Evolutionary conservation across 495 filamentous ascomycete genomes (phyloP).

Genomic region (Penicillium verhagenii): DNA sequence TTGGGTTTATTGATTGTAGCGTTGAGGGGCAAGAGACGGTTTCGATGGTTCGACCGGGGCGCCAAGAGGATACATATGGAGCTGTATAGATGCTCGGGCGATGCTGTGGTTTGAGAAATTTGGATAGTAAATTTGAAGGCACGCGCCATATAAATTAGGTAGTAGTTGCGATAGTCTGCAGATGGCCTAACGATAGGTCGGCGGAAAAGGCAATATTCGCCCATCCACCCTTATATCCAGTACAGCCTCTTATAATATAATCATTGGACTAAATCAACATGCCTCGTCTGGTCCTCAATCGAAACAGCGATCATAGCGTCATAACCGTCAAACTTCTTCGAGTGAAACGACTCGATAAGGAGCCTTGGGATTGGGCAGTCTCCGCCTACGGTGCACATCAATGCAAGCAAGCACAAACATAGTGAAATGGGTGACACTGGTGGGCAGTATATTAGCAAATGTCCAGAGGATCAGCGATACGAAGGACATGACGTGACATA

Average conservation of each 20-base stretch:
- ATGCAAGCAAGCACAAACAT: not conserved
- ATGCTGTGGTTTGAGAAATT: no score
- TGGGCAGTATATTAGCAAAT: no score
- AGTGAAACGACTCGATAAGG: not conserved
- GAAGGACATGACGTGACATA: no score
- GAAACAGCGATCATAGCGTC: not conserved
- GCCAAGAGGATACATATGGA: no score
- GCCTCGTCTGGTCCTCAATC: not conserved
- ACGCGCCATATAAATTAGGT: no score
- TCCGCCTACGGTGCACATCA: not conserved
- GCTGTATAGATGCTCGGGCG: no score
- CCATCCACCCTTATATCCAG: not conserved
- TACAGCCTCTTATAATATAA: not conserved
- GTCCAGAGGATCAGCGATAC: no score
- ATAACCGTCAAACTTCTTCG: not conserved
- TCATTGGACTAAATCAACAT: not conserved
- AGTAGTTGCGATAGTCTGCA: not conserved
- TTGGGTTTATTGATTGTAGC: constrained; percentile 32
- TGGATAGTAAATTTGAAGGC: no score
- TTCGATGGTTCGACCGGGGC: not conserved
- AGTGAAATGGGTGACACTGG: not conserved
- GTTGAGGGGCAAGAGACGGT: not conserved
- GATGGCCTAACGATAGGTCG: not conserved
- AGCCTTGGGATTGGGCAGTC: not conserved
- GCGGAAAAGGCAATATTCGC: not conserved